phyloP scores from a whole-genome alignment of 2,329 filamentous ascomycete genomes.

The Bertia moriformis region DNA sequence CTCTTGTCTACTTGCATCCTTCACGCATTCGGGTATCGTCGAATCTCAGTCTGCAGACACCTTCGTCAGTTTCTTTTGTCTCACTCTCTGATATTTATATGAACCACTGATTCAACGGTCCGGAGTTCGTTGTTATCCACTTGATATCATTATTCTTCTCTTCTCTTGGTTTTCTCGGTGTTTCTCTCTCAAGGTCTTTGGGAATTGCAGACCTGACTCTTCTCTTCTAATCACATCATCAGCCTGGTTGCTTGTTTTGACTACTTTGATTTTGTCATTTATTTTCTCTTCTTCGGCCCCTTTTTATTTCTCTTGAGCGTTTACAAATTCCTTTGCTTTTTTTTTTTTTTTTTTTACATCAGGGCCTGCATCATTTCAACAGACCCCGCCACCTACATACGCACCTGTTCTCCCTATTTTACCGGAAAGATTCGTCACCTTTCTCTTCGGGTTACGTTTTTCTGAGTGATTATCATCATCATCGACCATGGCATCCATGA shows the following conservation, averaged over 20 bases:
- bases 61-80: background rate
- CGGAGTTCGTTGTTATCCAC: background rate
- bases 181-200: background rate
- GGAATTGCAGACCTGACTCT: background rate
- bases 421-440: background rate
- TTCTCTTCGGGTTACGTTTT: background rate
- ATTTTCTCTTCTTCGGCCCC: background rate
- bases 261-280: background rate
- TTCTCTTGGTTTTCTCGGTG: background rate
- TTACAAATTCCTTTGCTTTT: too few species aligned
- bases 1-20: background rate
- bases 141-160: background rate
- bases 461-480: background rate
- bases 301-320: background rate
- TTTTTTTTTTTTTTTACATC: too few species aligned
- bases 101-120: background rate
- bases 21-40: background rate
- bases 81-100: background rate
- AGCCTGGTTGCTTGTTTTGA: slow-evolving; percentile 1
- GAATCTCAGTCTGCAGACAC: background rate
- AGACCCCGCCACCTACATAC: too few species aligned
- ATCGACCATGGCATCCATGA: background rate
- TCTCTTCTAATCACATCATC: background rate
- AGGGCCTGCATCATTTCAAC: too few species aligned
- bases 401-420: too few species aligned